Base-by-base conservation (phyloP, 1,139 yeast species). In the Ogataea hybrid region DNA sequence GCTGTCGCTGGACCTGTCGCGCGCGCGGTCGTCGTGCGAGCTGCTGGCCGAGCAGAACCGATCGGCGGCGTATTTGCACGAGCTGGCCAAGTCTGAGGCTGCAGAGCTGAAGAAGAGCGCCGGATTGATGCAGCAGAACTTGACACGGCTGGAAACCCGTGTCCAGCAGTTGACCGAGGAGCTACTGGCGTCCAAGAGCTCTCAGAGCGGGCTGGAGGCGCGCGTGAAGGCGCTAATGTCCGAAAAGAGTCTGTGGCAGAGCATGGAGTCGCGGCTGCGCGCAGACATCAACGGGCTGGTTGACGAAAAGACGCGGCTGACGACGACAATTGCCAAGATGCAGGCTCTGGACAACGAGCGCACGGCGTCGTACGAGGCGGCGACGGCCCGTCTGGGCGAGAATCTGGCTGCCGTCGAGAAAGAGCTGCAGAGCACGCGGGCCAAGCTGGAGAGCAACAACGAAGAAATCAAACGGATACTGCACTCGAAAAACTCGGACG, bases 291-390 rank as follows among this genome's bases (percentile, higher is more conserved):
- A 67, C 5, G 75, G 70, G 28, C 66, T 85, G 44, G 65, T 71
- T 39, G 70, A 70, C 5, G 95, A 88, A 56, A 80, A 80, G 54
- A 63, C 73, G 9, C 75, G 79, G 42, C 67, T 87, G 35, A 81
- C 73, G 50, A 74, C 76, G 6, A 69, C 82, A 48, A 71, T 85
- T n/a, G 61, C 75, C 17, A 84, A 76, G 53, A 65, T 85, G 43
- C 90, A 85, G 59, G 62, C 81, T 30, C 25, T 54, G 17, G 77
- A 82, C 42, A 71, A 71, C 42, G 94, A 85, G 57, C 72, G 90
- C 41, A 84, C 82, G 42, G 57, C 67, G 0, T 66, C 78, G 8
- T 70, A 75, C 35, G 61, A 67, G 21, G 83, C 80, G 32, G 60
- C 81, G 2, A 71, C 79, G 16, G 65, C 68, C 23, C 69, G 83